Evolutionary conservation across 2,329 filamentous ascomycete genomes (phyloP).

Genomic region (Fusarium bactridioides): DNA sequence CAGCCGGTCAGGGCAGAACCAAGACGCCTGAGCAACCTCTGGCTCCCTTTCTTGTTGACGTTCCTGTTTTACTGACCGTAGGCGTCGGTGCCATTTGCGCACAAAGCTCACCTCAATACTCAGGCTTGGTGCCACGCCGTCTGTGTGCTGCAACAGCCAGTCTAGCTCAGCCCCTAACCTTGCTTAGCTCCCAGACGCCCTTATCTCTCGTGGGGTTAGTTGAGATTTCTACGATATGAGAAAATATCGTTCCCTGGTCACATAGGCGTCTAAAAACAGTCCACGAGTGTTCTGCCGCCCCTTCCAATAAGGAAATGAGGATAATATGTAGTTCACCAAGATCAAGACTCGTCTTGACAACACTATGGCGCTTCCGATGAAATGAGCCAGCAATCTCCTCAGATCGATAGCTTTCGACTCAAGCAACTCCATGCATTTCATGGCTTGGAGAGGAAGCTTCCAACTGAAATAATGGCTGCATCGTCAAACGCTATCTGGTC

Average conservation of each 20-base stretch:
- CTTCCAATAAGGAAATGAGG: not conserved
- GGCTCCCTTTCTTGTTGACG: constrained; percentile 6
- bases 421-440: constrained; percentile 1
- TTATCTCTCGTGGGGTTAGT: constrained; percentile 35
- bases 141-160: constrained; percentile 35
- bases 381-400: not conserved
- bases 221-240: not conserved
- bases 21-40: constrained; percentile 12
- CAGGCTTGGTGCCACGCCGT: constrained; percentile 35
- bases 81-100: not conserved
- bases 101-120: constrained; percentile 25
- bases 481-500: constrained; percentile 1
- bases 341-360: not conserved
- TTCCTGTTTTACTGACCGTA: constrained; percentile 5
- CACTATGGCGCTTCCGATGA: not conserved
- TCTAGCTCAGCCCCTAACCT: constrained; percentile 12
- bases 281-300: constrained; percentile 10
- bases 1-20: constrained; percentile 31
- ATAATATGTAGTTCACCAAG: not conserved
- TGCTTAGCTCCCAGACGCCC: constrained; percentile 22
- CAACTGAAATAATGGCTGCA: not conserved
- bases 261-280: constrained; percentile 14
- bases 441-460: not conserved
- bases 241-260: not conserved
- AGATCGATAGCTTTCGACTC: constrained; percentile 2